Evolutionary conservation across 1,139 yeast species (phyloP).

Genomic region (Yamadazyma sp.): DNA sequence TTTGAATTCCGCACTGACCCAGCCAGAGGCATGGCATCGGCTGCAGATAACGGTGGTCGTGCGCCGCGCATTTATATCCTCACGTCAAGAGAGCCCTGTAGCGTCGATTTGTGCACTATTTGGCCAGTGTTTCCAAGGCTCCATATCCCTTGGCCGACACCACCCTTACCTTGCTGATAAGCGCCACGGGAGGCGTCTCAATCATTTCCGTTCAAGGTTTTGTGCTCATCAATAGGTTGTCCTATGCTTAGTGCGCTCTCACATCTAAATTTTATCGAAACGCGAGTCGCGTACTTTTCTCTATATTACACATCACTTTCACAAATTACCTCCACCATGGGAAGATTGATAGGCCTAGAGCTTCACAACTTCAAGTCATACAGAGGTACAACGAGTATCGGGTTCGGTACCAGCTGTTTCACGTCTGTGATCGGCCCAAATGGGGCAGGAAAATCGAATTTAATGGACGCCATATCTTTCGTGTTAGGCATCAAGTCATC

Average conservation of each 20-base stretch:
- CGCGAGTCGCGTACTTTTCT: constrained; percentile 5
- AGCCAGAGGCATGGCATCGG: neutral
- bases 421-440: constrained; percentile 96
- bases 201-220: no score
- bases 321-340: constrained; percentile 47
- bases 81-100: no score
- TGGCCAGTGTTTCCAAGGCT: no score
- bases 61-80: no score
- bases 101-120: no score
- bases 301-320: neutral
- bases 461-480: constrained; percentile 98
- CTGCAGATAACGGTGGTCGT: no score
- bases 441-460: constrained; percentile 95
- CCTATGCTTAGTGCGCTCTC: no score
- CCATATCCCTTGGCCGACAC: no score
- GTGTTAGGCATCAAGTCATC: constrained; percentile 83
- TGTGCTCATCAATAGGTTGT: no score
- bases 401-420: constrained; percentile 80
- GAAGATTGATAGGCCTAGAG: constrained; percentile 72
- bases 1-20: neutral
- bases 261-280: no score
- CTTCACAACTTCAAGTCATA: constrained; percentile 89
- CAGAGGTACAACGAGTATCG: constrained; percentile 70
- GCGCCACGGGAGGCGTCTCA: no score
- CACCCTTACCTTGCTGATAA: no score